Conservation (phyloP, 2,329 filamentous ascomycete genomes). For the Colletotrichum sp. region DNA sequence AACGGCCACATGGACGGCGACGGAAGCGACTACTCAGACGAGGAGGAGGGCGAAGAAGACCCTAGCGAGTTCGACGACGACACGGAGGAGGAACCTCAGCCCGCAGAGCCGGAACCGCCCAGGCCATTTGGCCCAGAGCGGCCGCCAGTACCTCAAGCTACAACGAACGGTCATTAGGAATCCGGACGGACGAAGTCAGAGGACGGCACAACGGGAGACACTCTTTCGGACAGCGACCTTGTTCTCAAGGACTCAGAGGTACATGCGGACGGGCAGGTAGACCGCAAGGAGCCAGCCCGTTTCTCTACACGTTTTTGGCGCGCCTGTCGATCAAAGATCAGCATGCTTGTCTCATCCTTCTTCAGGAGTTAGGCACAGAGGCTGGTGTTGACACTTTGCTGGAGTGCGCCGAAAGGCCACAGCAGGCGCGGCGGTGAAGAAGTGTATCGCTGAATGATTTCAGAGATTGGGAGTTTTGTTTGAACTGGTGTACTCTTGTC, state of each 20-base stretch:
- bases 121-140: constrained; percentile 55
- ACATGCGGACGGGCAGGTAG: background rate
- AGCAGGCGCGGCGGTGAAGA: background rate
- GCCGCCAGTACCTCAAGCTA: constrained; percentile 42
- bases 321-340: constrained; percentile 3
- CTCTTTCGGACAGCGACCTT: background rate
- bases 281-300: background rate
- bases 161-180: constrained; percentile 50
- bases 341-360: background rate
- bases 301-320: constrained; percentile 1
- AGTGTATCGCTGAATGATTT: background rate
- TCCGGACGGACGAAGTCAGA: constrained; percentile 15
- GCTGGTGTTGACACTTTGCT: background rate
- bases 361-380: background rate
- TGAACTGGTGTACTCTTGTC: background rate
- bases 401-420: background rate
- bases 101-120: constrained; percentile 37
- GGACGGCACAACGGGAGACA: background rate
- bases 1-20: constrained; percentile 55
- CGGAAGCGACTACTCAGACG: constrained; percentile 70
- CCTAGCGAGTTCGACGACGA: constrained; percentile 70
- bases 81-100: constrained; percentile 55
- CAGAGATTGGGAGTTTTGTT: background rate
- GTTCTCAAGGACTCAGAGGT: background rate
- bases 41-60: constrained; percentile 66